Evolutionary conservation across 2,329 filamentous ascomycete genomes (phyloP), one percentile per base, ranked within the genome.

Genomic region (Fusarium chaquense): DNA sequence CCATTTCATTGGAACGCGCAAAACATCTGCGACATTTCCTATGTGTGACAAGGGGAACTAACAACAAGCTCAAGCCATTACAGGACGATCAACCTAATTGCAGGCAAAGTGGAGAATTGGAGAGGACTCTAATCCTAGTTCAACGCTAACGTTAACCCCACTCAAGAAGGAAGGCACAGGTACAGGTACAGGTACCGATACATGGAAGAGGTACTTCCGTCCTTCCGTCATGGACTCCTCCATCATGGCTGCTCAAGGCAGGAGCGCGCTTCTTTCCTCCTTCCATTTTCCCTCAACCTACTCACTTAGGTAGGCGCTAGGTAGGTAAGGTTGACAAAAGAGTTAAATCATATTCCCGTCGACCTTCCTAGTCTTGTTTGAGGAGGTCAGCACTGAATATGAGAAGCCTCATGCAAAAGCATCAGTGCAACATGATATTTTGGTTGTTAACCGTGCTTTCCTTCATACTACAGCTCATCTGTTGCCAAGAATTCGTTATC

Each of bases 1-100:
- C 36, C 47, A 65, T 45, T 22, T 65, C 55, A 32, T 30, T 46
- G 45, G n/a, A 33, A 43, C 18, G 49, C 54, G 26, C 49, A n/a
- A 59, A 36, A 41, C 53, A 43, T 40, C 62, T 60, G 61, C 35
- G 54, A 65, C 46, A 65, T 60, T 59, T 51, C 45, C 13, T 11
- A 47, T 24, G 18, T 56, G 49, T 16, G 45, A 43, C 40, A 24
- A 58, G 43, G 49, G 58, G 35, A 49, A 55, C 41, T 49, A 56
- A 47, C 28, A 53, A 26, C 43, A 16, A 49, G 59, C 62, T 54
- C 63, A 65, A 55, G 59, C 58, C 70, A 66, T 62, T 62, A 54
- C 61, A 46, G 51, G 67, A 62, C 60, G 70, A 72, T 72, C 67
- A 65, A 67, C 62, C 63, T 47, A 62, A 70, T 70, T 64, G 58